Conservation (phyloP, 176 grass and related monocot genomes). For the Tuctoria greenei region DNA sequence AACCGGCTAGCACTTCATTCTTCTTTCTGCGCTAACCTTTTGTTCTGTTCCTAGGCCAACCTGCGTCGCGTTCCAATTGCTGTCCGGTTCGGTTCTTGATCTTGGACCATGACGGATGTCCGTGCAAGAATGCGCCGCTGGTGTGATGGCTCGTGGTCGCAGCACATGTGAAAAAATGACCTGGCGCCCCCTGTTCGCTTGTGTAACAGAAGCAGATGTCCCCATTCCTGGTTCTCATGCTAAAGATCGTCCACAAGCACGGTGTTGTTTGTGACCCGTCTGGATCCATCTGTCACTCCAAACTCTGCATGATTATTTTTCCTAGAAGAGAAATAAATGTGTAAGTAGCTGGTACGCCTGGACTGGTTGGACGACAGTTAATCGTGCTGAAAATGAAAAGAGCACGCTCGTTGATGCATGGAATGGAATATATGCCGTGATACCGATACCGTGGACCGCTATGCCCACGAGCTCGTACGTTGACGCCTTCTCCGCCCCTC, state of each 20-base stretch:
- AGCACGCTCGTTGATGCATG: background rate
- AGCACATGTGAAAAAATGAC: conserved; percentile 40
- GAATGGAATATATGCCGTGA: background rate
- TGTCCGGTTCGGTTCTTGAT: conserved; percentile 29
- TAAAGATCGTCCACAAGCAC: conserved; percentile 11
- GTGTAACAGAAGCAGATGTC: conserved; percentile 32
- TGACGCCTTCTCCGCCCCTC: conserved; percentile 17
- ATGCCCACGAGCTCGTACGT: background rate
- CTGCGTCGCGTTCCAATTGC: background rate
- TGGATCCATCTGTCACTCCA: background rate
- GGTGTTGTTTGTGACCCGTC: background rate
- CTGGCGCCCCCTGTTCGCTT: conserved; percentile 7
- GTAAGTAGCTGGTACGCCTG: background rate
- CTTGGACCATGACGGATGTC: conserved; percentile 27
- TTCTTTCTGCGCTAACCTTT: background rate
- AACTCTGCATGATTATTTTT: background rate
- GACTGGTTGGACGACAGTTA: background rate
- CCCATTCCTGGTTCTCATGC: conserved; percentile 14
- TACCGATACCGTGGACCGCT: background rate
- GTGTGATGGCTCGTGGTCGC: conserved; percentile 36
- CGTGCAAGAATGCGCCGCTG: conserved; percentile 26
- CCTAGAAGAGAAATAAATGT: background rate
- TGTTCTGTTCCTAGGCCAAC: background rate
- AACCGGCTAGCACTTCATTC: background rate
- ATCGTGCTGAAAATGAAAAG: background rate